phyloP scores from a whole-genome alignment of 768 basidiomycete genomes.

The Rhodotorula paludigena region DNA sequence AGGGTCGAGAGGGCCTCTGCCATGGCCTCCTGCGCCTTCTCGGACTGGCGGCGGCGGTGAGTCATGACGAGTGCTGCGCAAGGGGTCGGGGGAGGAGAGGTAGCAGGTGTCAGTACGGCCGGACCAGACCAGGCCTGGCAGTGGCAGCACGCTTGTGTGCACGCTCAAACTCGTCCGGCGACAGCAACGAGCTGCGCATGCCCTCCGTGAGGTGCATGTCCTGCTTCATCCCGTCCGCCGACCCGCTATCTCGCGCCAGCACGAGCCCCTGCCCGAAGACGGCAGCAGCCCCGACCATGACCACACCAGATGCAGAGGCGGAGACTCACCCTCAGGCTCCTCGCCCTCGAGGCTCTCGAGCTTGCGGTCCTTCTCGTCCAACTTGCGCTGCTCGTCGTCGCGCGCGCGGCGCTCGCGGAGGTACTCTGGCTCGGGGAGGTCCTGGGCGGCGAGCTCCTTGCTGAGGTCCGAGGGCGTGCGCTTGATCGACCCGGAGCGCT shows the following conservation, averaged over 20 bases:
- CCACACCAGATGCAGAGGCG: neutral
- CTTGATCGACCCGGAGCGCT: constrained; percentile 22
- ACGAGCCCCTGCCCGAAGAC: neutral
- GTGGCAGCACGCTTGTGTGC: too few species aligned
- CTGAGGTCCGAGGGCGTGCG: constrained; percentile 36
- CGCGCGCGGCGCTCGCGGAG: constrained; percentile 11
- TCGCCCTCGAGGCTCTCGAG: neutral
- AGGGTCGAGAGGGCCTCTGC: constrained; percentile 32
- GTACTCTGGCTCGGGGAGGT: constrained; percentile 29
- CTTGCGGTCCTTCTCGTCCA: constrained; percentile 19
- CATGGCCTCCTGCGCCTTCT: constrained; percentile 38
- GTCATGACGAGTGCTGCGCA: constrained; percentile 33
- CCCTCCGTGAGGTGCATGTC: neutral
- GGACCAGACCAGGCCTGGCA: too few species aligned
- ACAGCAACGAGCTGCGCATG: too few species aligned
- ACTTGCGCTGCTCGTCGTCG: constrained; percentile 10
- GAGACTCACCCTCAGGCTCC: constrained; percentile 11
- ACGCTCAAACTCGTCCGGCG: neutral
- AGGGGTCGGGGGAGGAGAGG: too few species aligned
- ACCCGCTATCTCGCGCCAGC: too few species aligned
- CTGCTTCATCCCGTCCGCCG: too few species aligned
- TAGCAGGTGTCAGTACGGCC: too few species aligned
- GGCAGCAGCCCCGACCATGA: too few species aligned
- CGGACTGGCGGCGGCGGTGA: constrained; percentile 32
- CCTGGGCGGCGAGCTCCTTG: constrained; percentile 12